phyloP scores from a whole-genome alignment of 163 green algal genomes.

The Scenedesmus sp. region DNA sequence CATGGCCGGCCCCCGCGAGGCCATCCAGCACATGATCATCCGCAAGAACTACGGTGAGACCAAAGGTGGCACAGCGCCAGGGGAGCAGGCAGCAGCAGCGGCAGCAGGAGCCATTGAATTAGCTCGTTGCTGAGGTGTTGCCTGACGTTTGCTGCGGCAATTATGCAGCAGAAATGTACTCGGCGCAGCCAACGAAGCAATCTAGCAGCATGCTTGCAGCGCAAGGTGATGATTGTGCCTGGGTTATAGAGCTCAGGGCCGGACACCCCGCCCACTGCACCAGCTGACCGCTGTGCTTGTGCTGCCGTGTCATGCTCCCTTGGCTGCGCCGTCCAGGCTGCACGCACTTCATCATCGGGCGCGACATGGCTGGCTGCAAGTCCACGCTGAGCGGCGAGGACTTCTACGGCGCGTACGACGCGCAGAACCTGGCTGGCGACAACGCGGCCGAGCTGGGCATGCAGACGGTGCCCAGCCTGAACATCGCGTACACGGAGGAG shows the following conservation, averaged over 20 bases:
- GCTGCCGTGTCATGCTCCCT: background rate
- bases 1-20: slow-evolving; percentile 98
- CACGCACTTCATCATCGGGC: slow-evolving; percentile 99
- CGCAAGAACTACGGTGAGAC: slow-evolving; percentile 96
- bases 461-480: slow-evolving; percentile 95
- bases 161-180: background rate
- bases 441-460: slow-evolving; percentile 93
- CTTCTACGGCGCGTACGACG: slow-evolving; percentile 97
- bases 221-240: background rate
- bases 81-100: background rate
- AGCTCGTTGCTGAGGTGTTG: background rate
- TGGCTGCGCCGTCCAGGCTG: slow-evolving; percentile 67
- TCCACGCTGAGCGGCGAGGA: slow-evolving; percentile 90
- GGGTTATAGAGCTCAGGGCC: no score
- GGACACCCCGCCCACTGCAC: no score
- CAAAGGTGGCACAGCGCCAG: no score
- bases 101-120: background rate
- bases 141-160: background rate
- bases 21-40: slow-evolving; percentile 99
- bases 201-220: background rate
- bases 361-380: slow-evolving; percentile 99
- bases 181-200: background rate
- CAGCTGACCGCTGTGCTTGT: background rate
- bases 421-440: slow-evolving; percentile 86
- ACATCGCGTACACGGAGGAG: slow-evolving; percentile 95